A percentile compares a stretch with the other conserved stretches of the same genome.
phyloP scores from a whole-genome alignment of 495 filamentous ascomycete genomes.

The Venustampulla echinocandica region DNA sequence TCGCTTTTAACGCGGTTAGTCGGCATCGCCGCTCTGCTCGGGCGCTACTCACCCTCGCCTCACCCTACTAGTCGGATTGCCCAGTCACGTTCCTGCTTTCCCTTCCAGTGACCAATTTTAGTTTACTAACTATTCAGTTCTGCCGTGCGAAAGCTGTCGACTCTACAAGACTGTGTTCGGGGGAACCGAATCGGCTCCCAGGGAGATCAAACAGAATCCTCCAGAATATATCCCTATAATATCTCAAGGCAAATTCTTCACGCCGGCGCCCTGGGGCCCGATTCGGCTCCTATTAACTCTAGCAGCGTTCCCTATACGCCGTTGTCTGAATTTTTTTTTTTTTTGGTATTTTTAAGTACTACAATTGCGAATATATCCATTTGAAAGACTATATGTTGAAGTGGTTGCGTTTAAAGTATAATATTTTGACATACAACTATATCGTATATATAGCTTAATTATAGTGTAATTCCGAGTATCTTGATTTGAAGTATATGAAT shows the following conservation, averaged over 20 bases:
- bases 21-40: too few relatives aligned
- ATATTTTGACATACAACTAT: conserved; percentile 16
- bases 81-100: too few relatives aligned
- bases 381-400: conserved; percentile 16
- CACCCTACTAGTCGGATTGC: too few relatives aligned
- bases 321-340: conserved; percentile 6
- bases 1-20: too few relatives aligned
- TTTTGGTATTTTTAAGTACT: conserved; percentile 12
- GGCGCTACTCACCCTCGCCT: too few relatives aligned
- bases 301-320: background rate
- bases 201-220: background rate
- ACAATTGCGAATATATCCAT: conserved; percentile 17
- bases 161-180: background rate
- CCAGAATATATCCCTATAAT: background rate
- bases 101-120: too few relatives aligned
- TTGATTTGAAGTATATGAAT: conserved; percentile 5
- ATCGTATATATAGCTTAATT: conserved; percentile 16
- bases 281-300: background rate
- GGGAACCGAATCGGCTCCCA: too few relatives aligned
- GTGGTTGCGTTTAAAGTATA: conserved; percentile 13
- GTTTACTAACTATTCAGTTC: background rate
- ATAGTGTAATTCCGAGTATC: conserved; percentile 5
- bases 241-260: background rate
- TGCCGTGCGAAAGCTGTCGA: background rate
- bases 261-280: background rate